A percentile compares a stretch with the other conserved stretches of the same genome.
phyloP scores from a whole-genome alignment of 305 asterid genomes.

The Rubia peregrina region DNA sequence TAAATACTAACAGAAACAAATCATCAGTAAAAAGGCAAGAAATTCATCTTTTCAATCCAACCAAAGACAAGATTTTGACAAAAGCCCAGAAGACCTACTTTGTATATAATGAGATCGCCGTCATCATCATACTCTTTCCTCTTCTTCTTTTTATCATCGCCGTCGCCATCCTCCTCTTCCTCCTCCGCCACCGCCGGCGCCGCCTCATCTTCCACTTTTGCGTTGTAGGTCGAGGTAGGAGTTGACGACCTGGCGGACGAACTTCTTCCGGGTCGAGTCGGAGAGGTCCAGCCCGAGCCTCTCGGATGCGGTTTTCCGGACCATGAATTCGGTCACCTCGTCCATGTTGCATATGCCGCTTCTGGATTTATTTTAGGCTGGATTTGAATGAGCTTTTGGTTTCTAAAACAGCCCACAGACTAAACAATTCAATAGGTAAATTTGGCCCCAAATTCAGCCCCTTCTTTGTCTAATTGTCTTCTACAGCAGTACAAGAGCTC shows the following conservation, averaged over 20 bases:
- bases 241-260: slow-evolving; percentile 67
- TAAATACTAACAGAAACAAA: background rate
- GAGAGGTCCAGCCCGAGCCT: slow-evolving; percentile 61
- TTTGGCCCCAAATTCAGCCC: too few relatives aligned
- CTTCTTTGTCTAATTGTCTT: too few relatives aligned
- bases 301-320: slow-evolving; percentile 73
- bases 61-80: background rate
- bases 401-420: too few relatives aligned
- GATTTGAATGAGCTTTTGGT: too few relatives aligned
- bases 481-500: too few relatives aligned
- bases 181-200: slow-evolving; percentile 34
- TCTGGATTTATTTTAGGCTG: too few relatives aligned
- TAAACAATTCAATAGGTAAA: too few relatives aligned
- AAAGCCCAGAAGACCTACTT: slow-evolving; percentile 33
- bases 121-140: slow-evolving; percentile 71
- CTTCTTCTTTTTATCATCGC: slow-evolving; percentile 11
- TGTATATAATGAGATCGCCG: slow-evolving; percentile 72
- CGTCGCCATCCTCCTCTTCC: slow-evolving; percentile 36
- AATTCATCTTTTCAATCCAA: background rate
- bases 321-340: slow-evolving; percentile 64
- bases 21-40: background rate
- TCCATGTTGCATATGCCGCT: too few relatives aligned
- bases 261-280: slow-evolving; percentile 50
- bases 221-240: slow-evolving; percentile 42
- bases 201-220: slow-evolving; percentile 22